These are phyloP conservation scores for Cryphonectria carpinicola DNA, from an alignment of 2,329 filamentous ascomycete genomes.

Conservation along the genomic window DNA sequence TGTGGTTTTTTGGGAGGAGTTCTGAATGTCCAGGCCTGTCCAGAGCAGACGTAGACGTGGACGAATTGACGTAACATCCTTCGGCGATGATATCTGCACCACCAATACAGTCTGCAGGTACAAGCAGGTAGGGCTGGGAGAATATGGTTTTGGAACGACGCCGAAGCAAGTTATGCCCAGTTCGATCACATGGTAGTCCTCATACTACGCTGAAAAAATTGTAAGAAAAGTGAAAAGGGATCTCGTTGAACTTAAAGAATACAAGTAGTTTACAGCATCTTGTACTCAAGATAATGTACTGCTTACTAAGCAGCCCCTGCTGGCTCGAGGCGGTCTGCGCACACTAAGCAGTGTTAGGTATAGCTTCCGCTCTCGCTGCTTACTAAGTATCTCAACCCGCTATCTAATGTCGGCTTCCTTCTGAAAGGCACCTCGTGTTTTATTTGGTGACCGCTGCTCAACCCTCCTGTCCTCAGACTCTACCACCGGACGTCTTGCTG, in stretches of 20 bases:
- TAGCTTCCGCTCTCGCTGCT: slow-evolving; percentile 12
- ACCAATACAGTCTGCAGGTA: slow-evolving; percentile 8
- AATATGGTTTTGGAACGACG: neutral
- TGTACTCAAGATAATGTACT: no score
- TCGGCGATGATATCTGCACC: slow-evolving; percentile 18
- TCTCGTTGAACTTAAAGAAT: neutral
- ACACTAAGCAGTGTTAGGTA: slow-evolving; percentile 6
- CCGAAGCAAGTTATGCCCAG: neutral
- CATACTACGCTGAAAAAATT: neutral
- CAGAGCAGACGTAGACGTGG: neutral
- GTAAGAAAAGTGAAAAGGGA: neutral
- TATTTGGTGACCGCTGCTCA: neutral
- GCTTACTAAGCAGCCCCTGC: neutral
- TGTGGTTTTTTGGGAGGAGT: neutral
- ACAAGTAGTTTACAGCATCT: neutral
- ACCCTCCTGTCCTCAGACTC: neutral
- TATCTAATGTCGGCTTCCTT: neutral
- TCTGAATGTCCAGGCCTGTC: neutral
- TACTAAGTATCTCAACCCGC: neutral
- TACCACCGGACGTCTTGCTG: neutral
- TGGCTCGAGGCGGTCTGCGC: neutral
- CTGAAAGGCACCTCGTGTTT: neutral
- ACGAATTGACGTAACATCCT: neutral
- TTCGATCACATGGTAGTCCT: neutral
- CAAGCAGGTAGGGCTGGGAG: neutral